These are phyloP conservation scores for Eutypa lata DNA, from an alignment of 2,329 filamentous ascomycete genomes.

Conservation along the genomic window DNA sequence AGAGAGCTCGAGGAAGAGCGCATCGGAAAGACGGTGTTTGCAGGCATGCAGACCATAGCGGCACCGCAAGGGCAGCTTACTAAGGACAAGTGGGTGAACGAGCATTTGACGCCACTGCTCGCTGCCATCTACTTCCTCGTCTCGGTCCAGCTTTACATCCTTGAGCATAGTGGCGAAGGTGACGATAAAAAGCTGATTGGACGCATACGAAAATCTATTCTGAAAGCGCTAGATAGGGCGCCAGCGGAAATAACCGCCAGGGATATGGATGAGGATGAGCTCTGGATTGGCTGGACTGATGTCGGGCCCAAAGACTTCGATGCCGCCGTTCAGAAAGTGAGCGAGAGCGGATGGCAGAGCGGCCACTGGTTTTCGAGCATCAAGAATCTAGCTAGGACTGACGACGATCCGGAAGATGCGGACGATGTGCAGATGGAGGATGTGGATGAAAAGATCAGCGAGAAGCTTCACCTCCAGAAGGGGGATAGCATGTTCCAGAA, in stretches of 20 bases:
- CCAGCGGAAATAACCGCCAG: slow-evolving; percentile 38
- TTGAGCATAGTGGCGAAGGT: slow-evolving; percentile 35
- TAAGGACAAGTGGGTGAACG: slow-evolving; percentile 46
- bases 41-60: slow-evolving; percentile 63
- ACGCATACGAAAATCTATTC: slow-evolving; percentile 43
- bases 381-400: slow-evolving; percentile 46
- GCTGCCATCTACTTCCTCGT: slow-evolving; percentile 62
- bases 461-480: slow-evolving; percentile 42
- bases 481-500: slow-evolving; percentile 73
- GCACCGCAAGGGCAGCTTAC: slow-evolving; percentile 40
- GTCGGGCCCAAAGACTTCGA: slow-evolving; percentile 56
- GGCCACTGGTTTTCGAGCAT: slow-evolving; percentile 63
- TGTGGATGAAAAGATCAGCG: slow-evolving; percentile 30
- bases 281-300: slow-evolving; percentile 52
- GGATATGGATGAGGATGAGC: slow-evolving; percentile 42
- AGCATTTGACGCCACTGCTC: slow-evolving; percentile 52
- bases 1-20: slow-evolving; percentile 56
- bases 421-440: slow-evolving; percentile 29
- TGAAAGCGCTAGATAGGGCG: slow-evolving; percentile 38
- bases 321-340: slow-evolving; percentile 56
- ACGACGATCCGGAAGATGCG: slow-evolving; percentile 10
- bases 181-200: slow-evolving; percentile 44
- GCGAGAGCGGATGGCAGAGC: slow-evolving; percentile 54
- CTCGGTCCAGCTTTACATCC: slow-evolving; percentile 43
- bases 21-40: slow-evolving; percentile 70